Evolutionary conservation across 495 filamentous ascomycete species (phyloP).

Genomic region (Jackrogersella multiformis): DNA sequence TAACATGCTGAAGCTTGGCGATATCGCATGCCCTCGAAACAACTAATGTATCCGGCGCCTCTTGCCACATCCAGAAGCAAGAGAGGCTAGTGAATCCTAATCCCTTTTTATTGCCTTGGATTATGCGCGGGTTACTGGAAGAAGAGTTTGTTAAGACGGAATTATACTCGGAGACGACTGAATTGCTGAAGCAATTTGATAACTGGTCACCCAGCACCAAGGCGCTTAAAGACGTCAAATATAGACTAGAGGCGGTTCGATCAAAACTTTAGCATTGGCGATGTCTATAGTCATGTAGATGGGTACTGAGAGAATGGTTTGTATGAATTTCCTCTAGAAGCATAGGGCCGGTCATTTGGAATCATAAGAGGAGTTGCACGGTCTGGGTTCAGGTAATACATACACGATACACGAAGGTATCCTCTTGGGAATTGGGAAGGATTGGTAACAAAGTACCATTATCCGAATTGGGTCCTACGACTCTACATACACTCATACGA

Average conservation of each 20-base stretch:
- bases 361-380: conserved; percentile 27
- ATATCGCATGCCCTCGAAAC: conserved; percentile 88
- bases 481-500: background rate
- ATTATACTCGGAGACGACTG: conserved; percentile 75
- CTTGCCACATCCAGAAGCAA: conserved; percentile 57
- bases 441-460: conserved; percentile 26
- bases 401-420: background rate
- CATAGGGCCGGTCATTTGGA: conserved; percentile 9
- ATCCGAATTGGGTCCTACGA: conserved; percentile 13
- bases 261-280: conserved; percentile 70
- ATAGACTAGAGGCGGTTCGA: conserved; percentile 88
- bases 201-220: conserved; percentile 92
- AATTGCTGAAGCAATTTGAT: conserved; percentile 87
- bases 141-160: conserved; percentile 90
- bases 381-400: conserved; percentile 14
- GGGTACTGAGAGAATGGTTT: background rate
- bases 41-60: conserved; percentile 64
- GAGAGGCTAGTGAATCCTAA: conserved; percentile 64
- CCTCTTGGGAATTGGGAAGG: background rate
- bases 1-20: conserved; percentile 67
- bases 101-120: conserved; percentile 92
- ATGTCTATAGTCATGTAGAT: conserved; percentile 8
- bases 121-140: conserved; percentile 90
- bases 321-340: conserved; percentile 8
- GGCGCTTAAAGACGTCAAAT: conserved; percentile 94